These are phyloP conservation scores for Medicago ruthenica DNA, from an alignment of 306 rosid species.

Conservation along the genomic window DNA sequence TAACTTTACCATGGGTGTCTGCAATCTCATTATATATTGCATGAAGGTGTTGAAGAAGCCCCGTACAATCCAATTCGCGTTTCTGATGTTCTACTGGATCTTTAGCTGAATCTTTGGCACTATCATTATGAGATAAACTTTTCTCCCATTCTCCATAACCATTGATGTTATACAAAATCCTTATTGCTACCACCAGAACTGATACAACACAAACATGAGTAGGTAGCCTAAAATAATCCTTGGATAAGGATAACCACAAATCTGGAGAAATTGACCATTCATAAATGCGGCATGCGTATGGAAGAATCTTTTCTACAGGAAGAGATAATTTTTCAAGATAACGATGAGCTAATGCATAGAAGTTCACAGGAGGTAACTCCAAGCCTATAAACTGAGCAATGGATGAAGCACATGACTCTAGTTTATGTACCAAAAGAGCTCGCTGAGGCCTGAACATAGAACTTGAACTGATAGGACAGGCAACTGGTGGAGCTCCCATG, in stretches of 20 bases:
- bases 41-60: slow-evolving; percentile 68
- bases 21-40: slow-evolving; percentile 61
- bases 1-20: slow-evolving; percentile 57
- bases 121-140: slow-evolving; percentile 54
- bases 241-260: slow-evolving; percentile 75
- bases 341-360: slow-evolving; percentile 70
- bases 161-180: slow-evolving; percentile 73
- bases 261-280: slow-evolving; percentile 89
- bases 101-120: slow-evolving; percentile 43
- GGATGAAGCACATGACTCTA: slow-evolving; percentile 73
- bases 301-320: slow-evolving; percentile 70
- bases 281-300: slow-evolving; percentile 64
- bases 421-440: slow-evolving; percentile 63
- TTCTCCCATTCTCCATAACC: slow-evolving; percentile 92
- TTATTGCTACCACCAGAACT: slow-evolving; percentile 75
- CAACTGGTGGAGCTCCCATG: slow-evolving; percentile 62
- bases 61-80: slow-evolving; percentile 52
- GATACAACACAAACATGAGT: slow-evolving; percentile 86
- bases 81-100: slow-evolving; percentile 41
- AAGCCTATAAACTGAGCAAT: slow-evolving; percentile 76
- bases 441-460: slow-evolving; percentile 75
- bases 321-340: slow-evolving; percentile 66
- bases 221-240: slow-evolving; percentile 73
- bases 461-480: slow-evolving; percentile 81
- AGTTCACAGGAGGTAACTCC: slow-evolving; percentile 86